Evolutionary conservation across 1,284 basidiomycete genomes (phyloP).

Genomic region (Puccinia horiana): DNA sequence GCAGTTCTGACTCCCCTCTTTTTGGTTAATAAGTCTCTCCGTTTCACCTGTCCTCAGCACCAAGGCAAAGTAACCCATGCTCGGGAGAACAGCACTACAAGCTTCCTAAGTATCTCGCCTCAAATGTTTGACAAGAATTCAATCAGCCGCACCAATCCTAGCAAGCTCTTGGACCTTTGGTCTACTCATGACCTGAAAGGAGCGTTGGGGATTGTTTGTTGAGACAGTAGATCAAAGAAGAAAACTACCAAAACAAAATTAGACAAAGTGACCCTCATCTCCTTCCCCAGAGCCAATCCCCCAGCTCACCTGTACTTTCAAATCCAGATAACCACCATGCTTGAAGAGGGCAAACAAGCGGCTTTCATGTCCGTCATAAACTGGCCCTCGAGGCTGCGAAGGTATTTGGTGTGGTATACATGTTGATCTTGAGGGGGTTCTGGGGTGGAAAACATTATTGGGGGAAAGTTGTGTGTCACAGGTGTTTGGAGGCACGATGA

Average conservation of each 20-base stretch:
- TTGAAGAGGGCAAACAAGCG: not conserved
- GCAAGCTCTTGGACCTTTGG: too few species aligned
- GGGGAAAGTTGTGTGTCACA: not conserved
- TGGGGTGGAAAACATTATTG: not conserved
- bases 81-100: too few species aligned
- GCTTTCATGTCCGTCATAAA: not conserved
- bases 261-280: not conserved
- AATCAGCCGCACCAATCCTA: too few species aligned
- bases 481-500: slow-evolving; percentile 14
- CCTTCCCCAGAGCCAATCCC: not conserved
- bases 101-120: too few species aligned
- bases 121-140: too few species aligned
- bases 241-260: not conserved
- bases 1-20: too few species aligned
- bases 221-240: not conserved
- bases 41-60: too few species aligned
- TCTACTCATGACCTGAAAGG: not conserved
- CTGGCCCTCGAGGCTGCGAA: not conserved
- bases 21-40: too few species aligned
- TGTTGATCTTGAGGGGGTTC: not conserved
- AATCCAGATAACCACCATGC: not conserved
- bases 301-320: not conserved
- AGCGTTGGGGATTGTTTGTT: not conserved
- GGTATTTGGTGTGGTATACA: not conserved
- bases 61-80: too few species aligned